Evolutionary conservation across 2,329 filamentous ascomycete genomes (phyloP).

Genomic region (Nannizzia gypsea): DNA sequence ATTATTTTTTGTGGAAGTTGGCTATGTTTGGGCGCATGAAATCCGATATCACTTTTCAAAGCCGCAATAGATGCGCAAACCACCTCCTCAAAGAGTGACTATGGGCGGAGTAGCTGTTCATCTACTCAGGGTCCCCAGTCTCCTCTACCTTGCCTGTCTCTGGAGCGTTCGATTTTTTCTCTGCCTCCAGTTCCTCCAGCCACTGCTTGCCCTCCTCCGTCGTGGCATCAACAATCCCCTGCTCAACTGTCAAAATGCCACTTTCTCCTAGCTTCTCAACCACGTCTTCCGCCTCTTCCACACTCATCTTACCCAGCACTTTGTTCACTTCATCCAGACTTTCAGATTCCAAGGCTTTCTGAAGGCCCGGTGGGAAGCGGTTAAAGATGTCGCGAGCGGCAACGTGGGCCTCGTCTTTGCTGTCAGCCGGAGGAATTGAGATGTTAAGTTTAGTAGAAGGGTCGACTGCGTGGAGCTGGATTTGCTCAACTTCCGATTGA

Average conservation of each 20-base stretch:
- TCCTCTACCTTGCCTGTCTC: conserved; percentile 16
- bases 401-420: conserved; percentile 50
- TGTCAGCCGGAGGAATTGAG: conserved; percentile 58
- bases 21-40: background rate
- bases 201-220: conserved; percentile 72
- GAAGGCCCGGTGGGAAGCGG: conserved; percentile 67
- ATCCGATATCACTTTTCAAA: background rate
- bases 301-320: conserved; percentile 75
- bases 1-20: background rate
- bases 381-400: conserved; percentile 68
- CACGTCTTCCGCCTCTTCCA: conserved; percentile 75
- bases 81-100: background rate
- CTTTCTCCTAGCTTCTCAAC: conserved; percentile 71
- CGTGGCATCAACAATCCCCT: conserved; percentile 90
- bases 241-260: conserved; percentile 79
- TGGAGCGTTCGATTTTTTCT: conserved; percentile 25
- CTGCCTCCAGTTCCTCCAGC: conserved; percentile 61
- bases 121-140: conserved; percentile 26
- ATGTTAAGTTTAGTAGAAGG: conserved; percentile 88
- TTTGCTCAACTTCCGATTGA: conserved; percentile 69
- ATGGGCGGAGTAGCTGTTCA: background rate
- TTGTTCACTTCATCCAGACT: conserved; percentile 79
- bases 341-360: conserved; percentile 74
- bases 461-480: conserved; percentile 92
- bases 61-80: background rate